phyloP scores from a whole-genome alignment of 352 stramenopile genomes.

The Phytophthora fragariaefolia region DNA sequence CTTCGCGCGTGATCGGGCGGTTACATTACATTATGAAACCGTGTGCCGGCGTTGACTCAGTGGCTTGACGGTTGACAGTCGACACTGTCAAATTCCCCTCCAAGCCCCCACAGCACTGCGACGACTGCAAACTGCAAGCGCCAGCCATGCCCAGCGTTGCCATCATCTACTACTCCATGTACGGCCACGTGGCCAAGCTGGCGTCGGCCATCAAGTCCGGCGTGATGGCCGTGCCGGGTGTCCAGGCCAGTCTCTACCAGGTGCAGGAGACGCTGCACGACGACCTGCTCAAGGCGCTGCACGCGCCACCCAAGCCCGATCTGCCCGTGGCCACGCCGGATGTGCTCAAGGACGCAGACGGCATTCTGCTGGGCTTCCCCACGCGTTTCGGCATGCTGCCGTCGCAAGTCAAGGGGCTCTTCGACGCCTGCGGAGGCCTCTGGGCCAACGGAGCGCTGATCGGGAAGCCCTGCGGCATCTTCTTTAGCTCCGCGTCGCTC shows the following conservation, averaged over 20 bases:
- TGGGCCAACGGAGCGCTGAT: conserved; percentile 76
- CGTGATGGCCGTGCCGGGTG: conserved; percentile 58
- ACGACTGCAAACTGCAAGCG: too few relatives aligned
- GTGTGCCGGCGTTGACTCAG: too few relatives aligned
- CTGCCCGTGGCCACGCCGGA: conserved; percentile 61
- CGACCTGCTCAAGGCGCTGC: conserved; percentile 74
- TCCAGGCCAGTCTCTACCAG: conserved; percentile 64
- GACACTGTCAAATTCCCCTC: conserved; percentile 13
- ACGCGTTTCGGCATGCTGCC: conserved; percentile 82
- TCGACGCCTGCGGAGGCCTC: conserved; percentile 78
- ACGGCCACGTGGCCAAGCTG: conserved; percentile 81
- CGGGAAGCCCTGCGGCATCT: conserved; percentile 83
- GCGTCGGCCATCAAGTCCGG: conserved; percentile 70
- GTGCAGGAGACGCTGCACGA: conserved; percentile 81
- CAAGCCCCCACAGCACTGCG: neutral
- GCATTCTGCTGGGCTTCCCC: conserved; percentile 83
- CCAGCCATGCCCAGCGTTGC: conserved; percentile 69
- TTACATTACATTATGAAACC: too few relatives aligned
- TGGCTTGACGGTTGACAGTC: too few relatives aligned
- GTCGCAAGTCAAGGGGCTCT: conserved; percentile 86
- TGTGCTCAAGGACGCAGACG: conserved; percentile 73
- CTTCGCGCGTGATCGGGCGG: neutral
- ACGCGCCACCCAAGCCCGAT: conserved; percentile 68
- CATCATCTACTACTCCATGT: conserved; percentile 86
- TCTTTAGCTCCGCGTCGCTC: conserved; percentile 73